These are phyloP conservation scores for Aspergillus heteromorphus DNA, from an alignment of 495 filamentous ascomycete species.

Conservation along the genomic window DNA sequence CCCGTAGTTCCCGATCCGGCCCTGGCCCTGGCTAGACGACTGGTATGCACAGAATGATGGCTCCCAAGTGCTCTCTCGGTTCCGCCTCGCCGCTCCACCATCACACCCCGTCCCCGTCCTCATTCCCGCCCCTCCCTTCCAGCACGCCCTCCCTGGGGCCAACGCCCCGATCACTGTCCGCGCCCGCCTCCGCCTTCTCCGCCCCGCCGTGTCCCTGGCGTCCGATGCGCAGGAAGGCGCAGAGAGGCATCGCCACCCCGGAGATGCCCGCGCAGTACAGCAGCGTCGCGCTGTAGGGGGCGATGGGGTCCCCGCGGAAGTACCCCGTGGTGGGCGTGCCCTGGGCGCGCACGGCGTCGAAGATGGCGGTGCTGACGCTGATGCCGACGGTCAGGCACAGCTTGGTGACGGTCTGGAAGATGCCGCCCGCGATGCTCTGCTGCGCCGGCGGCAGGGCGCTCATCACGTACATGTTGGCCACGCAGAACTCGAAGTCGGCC, in stretches of 20 bases:
- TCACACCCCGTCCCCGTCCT: no score
- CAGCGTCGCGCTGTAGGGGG: not conserved
- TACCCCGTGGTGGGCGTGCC: not conserved
- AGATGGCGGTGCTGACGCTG: slow-evolving; percentile 3
- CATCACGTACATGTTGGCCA: slow-evolving; percentile 51
- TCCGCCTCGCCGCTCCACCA: no score
- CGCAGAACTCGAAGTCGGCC: slow-evolving; percentile 56
- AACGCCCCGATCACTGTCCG: no score
- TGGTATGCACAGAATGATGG: no score
- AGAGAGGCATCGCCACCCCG: not conserved
- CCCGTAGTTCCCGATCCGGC: no score
- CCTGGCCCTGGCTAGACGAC: no score
- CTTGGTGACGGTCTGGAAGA: slow-evolving; percentile 35
- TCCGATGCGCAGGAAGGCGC: slow-evolving; percentile 1
- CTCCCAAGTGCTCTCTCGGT: no score
- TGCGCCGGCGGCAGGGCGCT: slow-evolving; percentile 27
- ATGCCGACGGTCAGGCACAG: slow-evolving; percentile 9
- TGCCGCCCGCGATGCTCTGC: slow-evolving; percentile 34
- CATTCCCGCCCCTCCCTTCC: no score
- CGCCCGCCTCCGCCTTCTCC: no score
- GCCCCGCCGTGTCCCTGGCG: not conserved
- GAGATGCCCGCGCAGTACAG: slow-evolving; percentile 2
- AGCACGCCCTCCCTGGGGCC: no score
- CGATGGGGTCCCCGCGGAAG: not conserved
- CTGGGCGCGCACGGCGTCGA: not conserved